Base-by-base conservation (phyloP, 164 flowering plant genomes). In the Tetracentron sinense region DNA sequence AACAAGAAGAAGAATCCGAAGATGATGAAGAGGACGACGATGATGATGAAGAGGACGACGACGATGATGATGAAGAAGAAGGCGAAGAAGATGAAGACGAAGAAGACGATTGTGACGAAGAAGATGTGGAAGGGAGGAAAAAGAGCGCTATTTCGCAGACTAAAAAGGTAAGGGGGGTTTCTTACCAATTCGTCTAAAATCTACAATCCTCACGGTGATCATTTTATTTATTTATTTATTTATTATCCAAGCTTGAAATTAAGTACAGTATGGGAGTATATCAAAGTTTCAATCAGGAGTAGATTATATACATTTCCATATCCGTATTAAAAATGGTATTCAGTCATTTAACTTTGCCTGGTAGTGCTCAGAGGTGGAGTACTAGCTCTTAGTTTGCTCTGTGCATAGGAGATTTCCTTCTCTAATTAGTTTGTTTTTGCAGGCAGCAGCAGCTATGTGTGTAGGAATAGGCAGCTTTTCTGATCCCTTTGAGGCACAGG, bases 401-500 rank as follows among this genome's bases (percentile, higher is more conserved):
- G n/a, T n/a, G n/a, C n/a, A n/a, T n/a, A n/a, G n/a, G n/a, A n/a
- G n/a, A n/a, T 28, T 28, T 25, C 16, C 26, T 22, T 31, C 21
- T 44, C 33, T 67, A 30, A 59, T 56, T 49, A 15, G 19, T 51
- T 21, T 47, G 22, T 58, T 44, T 63, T 61, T 73, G 65, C 81
- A 90, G 97, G 98, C 98, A 27, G 98, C 97, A 0, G 98, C 97
- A 23, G 98, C 98, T 63, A 81, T 93, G 93, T 93, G 94, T 60
- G 97, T 93, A 8, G 92, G 91, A 67, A 83, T 89, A 70, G 98
- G 98, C 20, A 93, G 98, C 82, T 93, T 93, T 69, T 73, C 81
- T 52, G 98, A 93, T 52, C 98, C 98, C 49, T 61, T 58, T 25
- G 90, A 89, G 68, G 96, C 98, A 1, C 97, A 90, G 77, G 98